Base-by-base conservation (phyloP, 2,329 filamentous ascomycete species). In the Alternaria brassicae region DNA sequence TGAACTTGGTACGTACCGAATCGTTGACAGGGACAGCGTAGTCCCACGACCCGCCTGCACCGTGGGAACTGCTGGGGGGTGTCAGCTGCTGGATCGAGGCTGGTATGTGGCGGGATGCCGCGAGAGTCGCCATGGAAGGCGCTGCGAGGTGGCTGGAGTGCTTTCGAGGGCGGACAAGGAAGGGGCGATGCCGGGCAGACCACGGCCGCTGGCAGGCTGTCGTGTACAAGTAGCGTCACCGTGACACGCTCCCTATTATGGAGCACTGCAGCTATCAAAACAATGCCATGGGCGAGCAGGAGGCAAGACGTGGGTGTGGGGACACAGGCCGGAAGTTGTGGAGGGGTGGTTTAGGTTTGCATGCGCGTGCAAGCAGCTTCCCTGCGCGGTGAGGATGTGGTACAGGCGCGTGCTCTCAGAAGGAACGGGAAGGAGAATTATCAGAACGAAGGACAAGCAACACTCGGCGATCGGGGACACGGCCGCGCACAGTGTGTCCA, bases 1-100 rank as follows among this genome's bases (percentile, higher is more conserved):
- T 41, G 19, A 54, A 17, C 15, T 41, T 48, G 50, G 50, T 66
- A 77, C 77, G 63, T 63, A 79, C 77, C 70, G 70, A 61, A 49
- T 73, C 62, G 58, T 73, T 69, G 45, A 79, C 51, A 56, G 77
- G 77, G 47, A 79, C 77, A 40, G 77, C 77, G 62, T 74, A 75
- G 48, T 79, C 76, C 76, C 77, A 79, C 49, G 70, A 68, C 58
- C 68, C 72, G 56, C 72, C 62, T 44, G 65, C 74, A 60, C 76
- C 76, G 72, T 80, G 76, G 12, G 77, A 74, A 61, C 76, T 79
- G 62, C 72, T 77, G 32, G 78, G 78, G 49, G 78, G 77, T 12
- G 77, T 79, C 58, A 78, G 69, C 61, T 77, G 77, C 58, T 73
- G 71, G 48, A 69, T 60, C 37, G 68, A 61, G 51, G 67, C 65